A percentile compares a stretch with the other conserved stretches of the same genome.
Conservation (phyloP, 2,329 filamentous ascomycete species). For the Aspergillus terreus region DNA sequence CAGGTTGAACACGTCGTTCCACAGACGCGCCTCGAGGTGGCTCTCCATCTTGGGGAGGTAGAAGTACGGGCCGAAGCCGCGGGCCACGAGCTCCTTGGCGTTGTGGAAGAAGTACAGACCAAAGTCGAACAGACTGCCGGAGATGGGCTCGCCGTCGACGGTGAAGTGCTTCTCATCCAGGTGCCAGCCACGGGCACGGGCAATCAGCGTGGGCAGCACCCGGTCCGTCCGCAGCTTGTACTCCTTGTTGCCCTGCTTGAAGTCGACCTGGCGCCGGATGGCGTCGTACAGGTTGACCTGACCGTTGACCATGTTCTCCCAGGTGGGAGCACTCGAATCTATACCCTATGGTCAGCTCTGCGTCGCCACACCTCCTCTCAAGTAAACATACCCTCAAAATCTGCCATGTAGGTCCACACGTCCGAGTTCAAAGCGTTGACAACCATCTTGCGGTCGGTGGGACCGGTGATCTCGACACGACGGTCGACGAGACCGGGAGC, state of each 20-base stretch:
- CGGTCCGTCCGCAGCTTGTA: slow-evolving; percentile 96
- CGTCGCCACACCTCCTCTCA: background rate
- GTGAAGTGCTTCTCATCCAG: slow-evolving; percentile 98
- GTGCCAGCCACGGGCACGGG: slow-evolving; percentile 94
- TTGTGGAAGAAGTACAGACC: slow-evolving; percentile 99
- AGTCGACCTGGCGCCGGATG: slow-evolving; percentile 89
- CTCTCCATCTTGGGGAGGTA: slow-evolving; percentile 98
- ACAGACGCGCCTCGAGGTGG: slow-evolving; percentile 91
- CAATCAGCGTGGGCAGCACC: slow-evolving; percentile 82
- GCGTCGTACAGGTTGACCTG: slow-evolving; percentile 98
- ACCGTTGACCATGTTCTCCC: slow-evolving; percentile 99
- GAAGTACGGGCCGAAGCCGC: slow-evolving; percentile 89
- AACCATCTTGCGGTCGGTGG: slow-evolving; percentile 98
- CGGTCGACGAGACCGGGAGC: slow-evolving; percentile 91
- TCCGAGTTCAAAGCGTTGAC: slow-evolving; percentile 94
- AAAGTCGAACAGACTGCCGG: slow-evolving; percentile 90
- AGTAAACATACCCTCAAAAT: slow-evolving; percentile 76
- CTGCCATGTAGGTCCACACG: slow-evolving; percentile 99
- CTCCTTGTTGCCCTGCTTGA: slow-evolving; percentile 91
- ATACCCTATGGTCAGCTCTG: background rate
- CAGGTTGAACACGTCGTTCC: slow-evolving; percentile 50
- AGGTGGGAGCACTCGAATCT: slow-evolving; percentile 95
- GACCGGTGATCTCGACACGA: slow-evolving; percentile 93
- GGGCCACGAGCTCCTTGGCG: slow-evolving; percentile 78
- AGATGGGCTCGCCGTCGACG: slow-evolving; percentile 91